Conservation (phyloP, 371 early-diverging fungal species). For the Mortierella sp. region DNA sequence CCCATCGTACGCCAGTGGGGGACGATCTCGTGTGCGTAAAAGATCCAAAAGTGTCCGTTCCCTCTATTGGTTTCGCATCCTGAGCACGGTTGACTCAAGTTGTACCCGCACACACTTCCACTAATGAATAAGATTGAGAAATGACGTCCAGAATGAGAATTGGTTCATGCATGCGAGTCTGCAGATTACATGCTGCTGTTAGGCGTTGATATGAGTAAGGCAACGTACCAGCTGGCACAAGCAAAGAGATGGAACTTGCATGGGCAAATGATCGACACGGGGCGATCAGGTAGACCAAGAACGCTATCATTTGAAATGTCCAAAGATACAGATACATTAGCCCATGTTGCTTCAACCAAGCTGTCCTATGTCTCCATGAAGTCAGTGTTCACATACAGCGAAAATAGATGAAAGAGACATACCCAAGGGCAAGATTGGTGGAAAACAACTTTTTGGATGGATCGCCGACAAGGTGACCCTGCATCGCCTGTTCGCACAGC, state of each 20-base stretch:
- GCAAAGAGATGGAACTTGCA: slow-evolving; percentile 58
- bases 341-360: background rate
- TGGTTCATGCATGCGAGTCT: background rate
- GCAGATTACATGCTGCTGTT: too few species aligned
- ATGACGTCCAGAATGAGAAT: background rate
- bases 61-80: slow-evolving; percentile 58
- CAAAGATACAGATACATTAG: background rate
- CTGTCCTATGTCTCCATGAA: background rate
- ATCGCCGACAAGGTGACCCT: slow-evolving; percentile 54
- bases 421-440: slow-evolving; percentile 52
- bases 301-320: slow-evolving; percentile 21
- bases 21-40: slow-evolving; percentile 52
- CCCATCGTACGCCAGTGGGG: slow-evolving; percentile 54
- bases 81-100: slow-evolving; percentile 51
- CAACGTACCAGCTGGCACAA: slow-evolving; percentile 52
- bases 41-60: slow-evolving; percentile 59
- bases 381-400: background rate
- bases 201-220: background rate
- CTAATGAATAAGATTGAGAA: background rate
- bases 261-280: slow-evolving; percentile 55
- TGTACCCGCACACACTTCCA: slow-evolving; percentile 53
- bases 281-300: slow-evolving; percentile 52
- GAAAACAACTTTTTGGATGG: slow-evolving; percentile 53
- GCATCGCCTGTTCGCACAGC: slow-evolving; percentile 56
- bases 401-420: background rate